Evolutionary conservation across 2,329 filamentous ascomycete genomes (phyloP).

Genomic region (Aspergillus amoenus): DNA sequence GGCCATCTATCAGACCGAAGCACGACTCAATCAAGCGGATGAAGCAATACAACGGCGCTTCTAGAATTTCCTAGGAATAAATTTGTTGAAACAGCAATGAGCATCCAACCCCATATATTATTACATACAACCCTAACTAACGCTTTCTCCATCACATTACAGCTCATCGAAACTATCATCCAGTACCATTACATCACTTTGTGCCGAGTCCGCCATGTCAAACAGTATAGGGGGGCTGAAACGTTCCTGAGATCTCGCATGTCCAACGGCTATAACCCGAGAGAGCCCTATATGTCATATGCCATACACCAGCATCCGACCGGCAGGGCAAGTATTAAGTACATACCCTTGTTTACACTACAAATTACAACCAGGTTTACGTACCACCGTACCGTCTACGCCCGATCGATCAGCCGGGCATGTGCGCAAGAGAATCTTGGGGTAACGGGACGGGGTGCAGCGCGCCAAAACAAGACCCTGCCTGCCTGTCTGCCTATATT

Average conservation of each 20-base stretch:
- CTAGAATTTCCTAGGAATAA: too few relatives aligned
- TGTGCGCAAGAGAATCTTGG: background rate
- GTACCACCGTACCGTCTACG: too few relatives aligned
- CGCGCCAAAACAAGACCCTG: background rate
- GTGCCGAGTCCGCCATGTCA: background rate
- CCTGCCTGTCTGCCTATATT: too few relatives aligned
- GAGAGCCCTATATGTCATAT: background rate
- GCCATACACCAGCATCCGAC: background rate
- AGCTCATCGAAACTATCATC: too few relatives aligned
- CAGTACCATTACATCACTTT: too few relatives aligned
- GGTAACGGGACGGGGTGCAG: background rate
- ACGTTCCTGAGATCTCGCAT: background rate
- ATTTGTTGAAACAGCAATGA: background rate
- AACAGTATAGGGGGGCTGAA: background rate
- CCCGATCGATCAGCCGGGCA: background rate
- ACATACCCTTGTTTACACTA: too few relatives aligned
- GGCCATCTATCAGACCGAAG: background rate
- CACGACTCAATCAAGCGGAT: background rate
- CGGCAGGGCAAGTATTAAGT: background rate
- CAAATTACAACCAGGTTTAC: too few relatives aligned
- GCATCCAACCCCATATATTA: background rate
- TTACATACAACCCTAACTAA: background rate
- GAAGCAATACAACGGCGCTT: background rate
- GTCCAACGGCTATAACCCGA: background rate
- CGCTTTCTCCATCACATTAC: background rate